Evolutionary conservation across 768 basidiomycete species (phyloP), one percentile per base, ranked within the genome.

Genomic region (Lactifluus rugatus): DNA sequence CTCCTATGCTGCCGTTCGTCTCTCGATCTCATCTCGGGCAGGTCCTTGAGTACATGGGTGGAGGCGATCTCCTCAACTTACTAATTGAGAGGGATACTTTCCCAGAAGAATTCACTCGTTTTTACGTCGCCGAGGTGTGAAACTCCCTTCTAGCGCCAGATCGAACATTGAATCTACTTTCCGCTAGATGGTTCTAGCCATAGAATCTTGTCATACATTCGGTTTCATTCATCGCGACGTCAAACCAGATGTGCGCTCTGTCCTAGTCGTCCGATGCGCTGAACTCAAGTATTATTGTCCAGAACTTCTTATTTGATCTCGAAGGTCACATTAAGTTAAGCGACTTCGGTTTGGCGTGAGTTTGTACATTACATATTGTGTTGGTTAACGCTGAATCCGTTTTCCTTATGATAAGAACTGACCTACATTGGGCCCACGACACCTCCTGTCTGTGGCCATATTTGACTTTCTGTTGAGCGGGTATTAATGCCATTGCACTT

Each of bases 221-320:
- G 94, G 94, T 10, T 98, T 94, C 74, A 96, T 98, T 67, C 95
- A 98, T 75, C 83, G 95, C 61, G 95, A 99, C 75, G 94, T 97
- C 73, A 94, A 96, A 72, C 89, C 93, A 66, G 90, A 94, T 72
- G 87, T 89, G 70, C 69, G 83, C 73, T 58, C 45, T 41, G 13
- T 60, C 31, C 45, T 51, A 13, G 52, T 42, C 54, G 44, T 42
- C 25, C 11, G 39, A 52, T 31, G 36, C 37, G 52, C 42, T 49
- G 52, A 52, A 52, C 21, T 58, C 28, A 37, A 37, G 11, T 16
- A 53, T 65, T 61, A 63, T 53, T 65, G 60, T 45, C 56, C 69
- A 93, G 90, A 97, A 98, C 71, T 98, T 97, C 76, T 78, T 98
- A 53, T 94, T 98, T 74, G 88, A 90, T 71, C 85, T 87, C 55